These are phyloP conservation scores for Aspergillus nomiae DNA, from an alignment of 2,329 filamentous ascomycete species.

Conservation along the genomic window DNA sequence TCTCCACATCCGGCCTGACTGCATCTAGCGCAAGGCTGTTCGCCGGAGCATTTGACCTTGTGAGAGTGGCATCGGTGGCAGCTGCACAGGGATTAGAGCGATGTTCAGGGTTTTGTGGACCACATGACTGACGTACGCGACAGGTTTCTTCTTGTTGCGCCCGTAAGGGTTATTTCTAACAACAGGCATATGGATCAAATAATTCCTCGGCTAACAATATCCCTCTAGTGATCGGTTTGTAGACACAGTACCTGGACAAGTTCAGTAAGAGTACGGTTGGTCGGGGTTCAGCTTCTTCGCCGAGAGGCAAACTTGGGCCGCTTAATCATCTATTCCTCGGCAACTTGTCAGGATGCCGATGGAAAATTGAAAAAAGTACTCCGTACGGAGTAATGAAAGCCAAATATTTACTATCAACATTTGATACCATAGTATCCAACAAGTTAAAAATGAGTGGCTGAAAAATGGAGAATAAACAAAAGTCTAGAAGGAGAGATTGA, in stretches of 20 bases:
- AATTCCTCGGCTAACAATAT: not conserved
- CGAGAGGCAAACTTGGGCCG: slow-evolving; percentile 7
- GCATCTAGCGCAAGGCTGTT: slow-evolving; percentile 43
- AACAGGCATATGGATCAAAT: slow-evolving; percentile 8
- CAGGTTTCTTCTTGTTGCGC: slow-evolving; percentile 16
- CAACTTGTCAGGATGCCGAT: not conserved
- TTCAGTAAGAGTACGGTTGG: not conserved
- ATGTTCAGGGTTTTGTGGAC: not conserved
- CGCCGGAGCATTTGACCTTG: slow-evolving; percentile 48
- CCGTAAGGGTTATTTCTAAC: slow-evolving; percentile 2
- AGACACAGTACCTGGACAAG: not conserved
- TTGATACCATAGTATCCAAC: no score
- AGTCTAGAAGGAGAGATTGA: no score
- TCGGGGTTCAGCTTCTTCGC: slow-evolving; percentile 9
- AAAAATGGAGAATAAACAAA: no score
- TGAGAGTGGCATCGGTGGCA: slow-evolving; percentile 45
- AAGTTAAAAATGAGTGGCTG: no score
- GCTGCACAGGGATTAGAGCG: slow-evolving; percentile 11
- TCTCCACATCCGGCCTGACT: slow-evolving; percentile 29
- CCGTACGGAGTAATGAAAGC: not conserved
- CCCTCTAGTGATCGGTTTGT: not conserved
- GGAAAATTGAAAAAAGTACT: not conserved
- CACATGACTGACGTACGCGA: slow-evolving; percentile 15
- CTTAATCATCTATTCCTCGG: slow-evolving; percentile 6
- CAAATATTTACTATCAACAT: no score